Base-by-base conservation (phyloP, 2,329 filamentous ascomycete genomes). In the Clarireedia monteithiana region DNA sequence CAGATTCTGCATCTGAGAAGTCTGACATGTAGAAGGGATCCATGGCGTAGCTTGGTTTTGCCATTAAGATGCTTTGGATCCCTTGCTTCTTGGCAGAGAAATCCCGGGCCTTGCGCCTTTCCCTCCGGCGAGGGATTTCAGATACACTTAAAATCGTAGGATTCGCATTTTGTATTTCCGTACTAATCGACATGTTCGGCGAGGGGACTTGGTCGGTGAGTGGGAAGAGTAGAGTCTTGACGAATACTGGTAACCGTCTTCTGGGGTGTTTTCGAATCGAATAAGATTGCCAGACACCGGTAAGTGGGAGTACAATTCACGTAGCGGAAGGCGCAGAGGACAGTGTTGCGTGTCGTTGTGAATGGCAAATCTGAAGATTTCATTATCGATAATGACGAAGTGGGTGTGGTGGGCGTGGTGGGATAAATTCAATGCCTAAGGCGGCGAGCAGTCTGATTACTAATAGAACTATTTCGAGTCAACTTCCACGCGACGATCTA, bases 71-170 rank as follows among this genome's bases (percentile, higher is more conserved):
- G n/a, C 66, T 65, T 24, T 58, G 49, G 24, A 70, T 63, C 14
- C 61, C 59, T 40, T 61, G 48, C 42, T 64, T 62, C 42, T 62
- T 62, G 15, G 59, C 40, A 30, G 66, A 72, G 60, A 75, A 78
- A 45, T 75, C 74, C 58, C 73, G 71, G 34, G 71, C 71, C 61
- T 75, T 74, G 63, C 74, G 75, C 64, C 80, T 75, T 65, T 79
- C 76, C 62, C 82, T 79, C 61, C 91, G 85, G 30, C 89, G 94
- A 46, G 94, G 91, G 50, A 99, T 83, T 73, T 97, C 89, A 45
- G 89, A 89, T 52, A 84, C 81, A 73, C 86, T 95, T 67, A 97
- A 77, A 69, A 99, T 91, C 61, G 89, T 95, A 54, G 94, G 94
- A 75, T 99, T 97, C 62, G 88, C 90, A 73, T 96, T 96, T 64